Evolutionary conservation across 2,329 filamentous ascomycete species (phyloP).

Genomic region (Penicillium sp.): DNA sequence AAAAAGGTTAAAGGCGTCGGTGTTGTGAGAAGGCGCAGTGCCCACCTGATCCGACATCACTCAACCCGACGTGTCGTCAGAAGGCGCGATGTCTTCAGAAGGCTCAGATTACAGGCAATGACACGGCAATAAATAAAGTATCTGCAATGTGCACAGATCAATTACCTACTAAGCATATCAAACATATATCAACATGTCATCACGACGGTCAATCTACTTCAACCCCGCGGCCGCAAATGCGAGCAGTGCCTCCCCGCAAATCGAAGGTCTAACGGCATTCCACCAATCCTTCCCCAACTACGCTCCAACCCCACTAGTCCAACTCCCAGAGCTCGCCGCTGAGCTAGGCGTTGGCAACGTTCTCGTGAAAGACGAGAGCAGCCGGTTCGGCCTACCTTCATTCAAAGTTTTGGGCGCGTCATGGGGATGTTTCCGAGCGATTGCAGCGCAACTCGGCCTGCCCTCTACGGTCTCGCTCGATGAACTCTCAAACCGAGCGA

Average conservation of each 20-base stretch:
- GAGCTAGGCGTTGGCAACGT: conserved; percentile 58
- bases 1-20: not conserved
- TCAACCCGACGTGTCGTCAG: conserved; percentile 11
- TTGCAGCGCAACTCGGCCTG: conserved; percentile 47
- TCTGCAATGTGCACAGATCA: not conserved
- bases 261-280: conserved; percentile 40
- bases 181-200: conserved; percentile 9
- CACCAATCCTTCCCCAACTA: conserved; percentile 60
- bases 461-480: conserved; percentile 44
- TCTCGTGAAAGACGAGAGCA: conserved; percentile 69
- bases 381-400: conserved; percentile 64
- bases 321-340: conserved; percentile 53
- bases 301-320: conserved; percentile 52
- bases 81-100: conserved; percentile 17
- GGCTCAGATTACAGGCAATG: not conserved
- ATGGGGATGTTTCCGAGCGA: conserved; percentile 64
- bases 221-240: conserved; percentile 20
- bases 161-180: not conserved
- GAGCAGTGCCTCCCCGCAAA: conserved; percentile 8
- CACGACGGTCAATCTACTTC: conserved; percentile 26
- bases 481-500: conserved; percentile 38
- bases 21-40: conserved; percentile 2
- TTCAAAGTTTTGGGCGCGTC: conserved; percentile 82
- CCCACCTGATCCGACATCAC: conserved; percentile 9
- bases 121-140: not conserved